Percentiles rank a stretch among this genome's conserved stretches.
These are phyloP conservation scores for Talaromyces verruculosus DNA, from an alignment of 2,329 filamentous ascomycete genomes.

Conservation along the genomic window DNA sequence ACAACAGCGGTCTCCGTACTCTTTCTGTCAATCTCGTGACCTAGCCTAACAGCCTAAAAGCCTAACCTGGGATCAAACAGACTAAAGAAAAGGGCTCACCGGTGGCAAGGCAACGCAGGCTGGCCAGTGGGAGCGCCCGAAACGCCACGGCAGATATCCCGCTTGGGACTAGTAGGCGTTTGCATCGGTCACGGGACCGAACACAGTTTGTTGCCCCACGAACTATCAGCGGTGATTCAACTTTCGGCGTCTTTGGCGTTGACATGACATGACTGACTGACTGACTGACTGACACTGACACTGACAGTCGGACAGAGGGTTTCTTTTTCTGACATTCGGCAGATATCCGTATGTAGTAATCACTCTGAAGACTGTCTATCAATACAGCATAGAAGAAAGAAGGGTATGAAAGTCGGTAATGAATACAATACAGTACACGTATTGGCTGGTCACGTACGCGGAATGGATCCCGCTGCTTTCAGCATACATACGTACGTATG, in stretches of 20 bases:
- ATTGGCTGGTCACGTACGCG: conserved; percentile 5
- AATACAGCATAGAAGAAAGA: too few species aligned
- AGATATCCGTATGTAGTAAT: conserved; percentile 2
- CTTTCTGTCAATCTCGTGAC: conserved; percentile 11
- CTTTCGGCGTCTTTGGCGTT: background rate
- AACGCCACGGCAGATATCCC: background rate
- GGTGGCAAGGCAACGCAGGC: conserved; percentile 7
- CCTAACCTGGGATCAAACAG: too few species aligned
- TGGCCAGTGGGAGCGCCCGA: background rate
- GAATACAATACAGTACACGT: conserved; percentile 6
- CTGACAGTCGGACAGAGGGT: background rate
- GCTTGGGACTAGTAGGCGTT: background rate
- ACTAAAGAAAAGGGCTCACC: background rate
- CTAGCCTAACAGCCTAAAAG: background rate
- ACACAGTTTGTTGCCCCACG: conserved; percentile 9
- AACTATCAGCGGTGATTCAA: background rate
- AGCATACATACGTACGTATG: background rate
- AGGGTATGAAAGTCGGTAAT: background rate
- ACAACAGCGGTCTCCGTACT: background rate
- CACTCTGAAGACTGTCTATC: background rate
- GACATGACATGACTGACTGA: background rate
- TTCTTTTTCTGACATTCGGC: background rate
- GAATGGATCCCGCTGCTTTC: background rate
- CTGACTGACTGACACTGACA: background rate
- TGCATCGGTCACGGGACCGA: conserved; percentile 4